Base-by-base conservation (phyloP, 495 filamentous ascomycete genomes). In the Astrothelium subdiscretum region DNA sequence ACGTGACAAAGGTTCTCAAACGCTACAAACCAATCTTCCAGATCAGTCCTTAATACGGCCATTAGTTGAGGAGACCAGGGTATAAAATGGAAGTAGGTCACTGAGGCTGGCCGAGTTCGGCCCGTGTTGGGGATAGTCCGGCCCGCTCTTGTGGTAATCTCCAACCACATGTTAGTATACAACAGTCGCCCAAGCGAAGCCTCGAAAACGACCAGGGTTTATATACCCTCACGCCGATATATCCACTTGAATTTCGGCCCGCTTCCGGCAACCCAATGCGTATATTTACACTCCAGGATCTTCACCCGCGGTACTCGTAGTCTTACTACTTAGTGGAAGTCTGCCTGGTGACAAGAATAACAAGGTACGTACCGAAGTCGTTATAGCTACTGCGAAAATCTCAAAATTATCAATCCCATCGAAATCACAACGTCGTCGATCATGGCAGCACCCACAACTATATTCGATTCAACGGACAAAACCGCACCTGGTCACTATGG, bases 401-500 rank as follows among this genome's bases (percentile, higher is more conserved):
- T 48, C 5, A 26, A 0, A n/a, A 26, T 29, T 54, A 8, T 20
- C 20, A 8, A 3, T 26, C 29, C 24, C 1, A 27, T 29, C 15
- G 22, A 54, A 20, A 54, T n/a, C 48, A 54, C 24, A 3, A 8
- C 15, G 24, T 27, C 24, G 2, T 38, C 32, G 27, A 63, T n/a
- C 59, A 69, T 65, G 63, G 31, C 62, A 13, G 38, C 65, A 20
- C 52, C 63, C 57, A 35, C 51, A 40, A 32, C 31, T 15, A 32
- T 52, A 4, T 65, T 69, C 31, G 48, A 66, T 59, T 1, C 62
- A 13, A 42, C 60, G 32, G 62, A 69, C 61, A 24, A 29, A 35
- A 59, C 68, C 57, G 62, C 68, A 44, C 70, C 69, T 35, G 64
- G 69, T 26, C 60, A 68, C 61, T 74, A 74, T 57, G 58, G 48